Evolutionary conservation across 2,329 filamentous ascomycete species (phyloP), one percentile per base, ranked within the genome.

Genomic region (Trichothecium roseum): DNA sequence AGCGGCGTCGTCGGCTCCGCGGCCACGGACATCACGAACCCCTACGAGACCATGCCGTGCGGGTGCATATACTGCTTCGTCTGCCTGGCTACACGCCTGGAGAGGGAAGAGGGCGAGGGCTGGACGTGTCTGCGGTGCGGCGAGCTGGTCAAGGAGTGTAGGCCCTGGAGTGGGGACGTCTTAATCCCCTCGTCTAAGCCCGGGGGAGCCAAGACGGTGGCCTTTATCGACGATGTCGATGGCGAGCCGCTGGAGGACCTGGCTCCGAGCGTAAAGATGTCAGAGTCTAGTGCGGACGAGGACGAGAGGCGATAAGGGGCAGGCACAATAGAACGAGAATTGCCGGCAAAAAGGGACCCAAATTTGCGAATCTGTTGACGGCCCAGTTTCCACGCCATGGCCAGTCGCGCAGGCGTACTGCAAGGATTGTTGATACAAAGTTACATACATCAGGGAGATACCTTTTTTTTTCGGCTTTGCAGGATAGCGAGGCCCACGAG

Each of bases 31-130:
- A 81, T 96, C 42, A 95, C 89, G 4, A 98, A 96, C 54, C 88
- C 91, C 0, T 98, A 98, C 55, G 86, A 94, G 60, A 77, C 87
- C 1, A 74, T 88, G 3, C 81, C 86, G 1, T 98, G 91, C 50
- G 83, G 83, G 1, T 94, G 88, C 56, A 70, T 95, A 40, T 98
- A 96, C 62, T 98, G 91, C 59, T 98, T 93, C 53, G 85, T 94
- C 14, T 98, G 91, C 52, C 61, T 96, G n/a, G 86, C 88, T 3
- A 85, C 87, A 39, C 77, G 84, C 40, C 70, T 98, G 30, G 89
- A 95, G 57, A 77, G 81, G 5, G 89, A 96, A 58, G 89, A 95
- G 54, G 91, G 89, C 22, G 86, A 95, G 52, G 89, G 89, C 3
- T 95, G 88, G 86, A 73, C 77, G 9, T 98, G 91, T 60, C 63